Evolutionary conservation across 2,329 filamentous ascomycete genomes (phyloP), one percentile per base, ranked within the genome.

Genomic region (Pseudodiploospora longispora): DNA sequence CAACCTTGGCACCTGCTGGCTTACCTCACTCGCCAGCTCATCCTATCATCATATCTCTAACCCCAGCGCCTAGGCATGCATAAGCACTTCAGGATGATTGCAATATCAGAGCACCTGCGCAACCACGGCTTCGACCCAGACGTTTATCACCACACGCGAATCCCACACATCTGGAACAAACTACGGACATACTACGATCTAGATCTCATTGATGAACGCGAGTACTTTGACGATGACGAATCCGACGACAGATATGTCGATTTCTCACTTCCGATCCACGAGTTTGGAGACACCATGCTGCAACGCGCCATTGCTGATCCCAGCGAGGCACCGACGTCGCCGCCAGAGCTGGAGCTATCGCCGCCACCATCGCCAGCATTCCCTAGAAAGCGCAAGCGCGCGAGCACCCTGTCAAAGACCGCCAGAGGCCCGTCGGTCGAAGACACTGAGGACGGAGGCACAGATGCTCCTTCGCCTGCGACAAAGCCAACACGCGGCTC

Each of bases 81-180:
- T 69, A 94, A 91, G 62, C 88, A 95, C 64, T 95, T 95, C 60
- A 83, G 87, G 48, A 90, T 96, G 75, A 81, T 95, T 50, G 82
- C 87, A 6, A 87, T 96, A 47, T 84, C 84, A 37, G 82, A 90
- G 54, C 80, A 87, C 54, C 69, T 94, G 48, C 80, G 83, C 52
- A 87, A 85, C 54, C 85, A 90, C 63, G 88, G 88, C 57, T 84
- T 86, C 60, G 76, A 89, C 62, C 77, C 83, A 41, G 74, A 84
- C 57, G 55, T 78, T 52, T 70, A 80, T 54, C 76, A 78, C 10
- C 93, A 98, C 67, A 96, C 88, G 35, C 83, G 85, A 47, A 93
- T 95, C 53, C 84, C 87, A 1, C 85, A 86, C 35, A 95, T 98
- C 51, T 97, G 93, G 91, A 75, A 78, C 54, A 97, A 97, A 65